Evolutionary conservation across 805 yeast species (phyloP), one percentile per base, ranked within the genome.

Genomic region (Metschnikowia corniflorae): DNA sequence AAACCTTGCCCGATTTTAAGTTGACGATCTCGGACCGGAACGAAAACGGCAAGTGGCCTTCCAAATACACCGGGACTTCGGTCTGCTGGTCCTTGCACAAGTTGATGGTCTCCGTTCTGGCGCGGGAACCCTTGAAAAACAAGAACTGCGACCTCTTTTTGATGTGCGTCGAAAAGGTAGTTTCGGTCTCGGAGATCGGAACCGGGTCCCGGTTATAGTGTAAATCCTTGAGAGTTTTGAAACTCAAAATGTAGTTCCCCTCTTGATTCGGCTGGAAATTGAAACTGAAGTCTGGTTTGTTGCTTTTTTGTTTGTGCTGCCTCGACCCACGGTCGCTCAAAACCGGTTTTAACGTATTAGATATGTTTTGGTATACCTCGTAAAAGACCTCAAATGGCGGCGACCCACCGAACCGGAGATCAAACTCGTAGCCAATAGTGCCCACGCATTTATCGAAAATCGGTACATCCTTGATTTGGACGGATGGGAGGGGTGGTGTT

Each of bases 381-480:
- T 82, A 80, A 26, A 70, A 73, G 16, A 87, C 70, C 37, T 71
- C 71, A 62, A 83, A 93, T 1, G 97, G 97, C 0, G 95, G 84
- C 19, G 80, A 75, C 13, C 98, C 97, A 5, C 73, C 64, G 34
- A 82, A 68, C 0, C 71, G 60, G 40, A 89, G 68, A 33, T 81
- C 85, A 41, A 88, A 78, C 16, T 67, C 66, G 48, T 70, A 77
- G 0, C 97, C 98, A 7, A 87, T 80, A 29, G 88, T 86, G 0
- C 98, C 98, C 20, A 93, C 84, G 64, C 99, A 93, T 32, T 82
- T 77, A 51, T 91, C 97, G 17, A 78, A 68, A 2, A 91, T 77
- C 3, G 91, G 78, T 10, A 66, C 66, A 1, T 87, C 77, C 2
- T 47, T 29, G 12, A 77, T 68, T 2, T 54, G 53, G 14, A 71